phyloP scores from a whole-genome alignment of 768 basidiomycete genomes.

The Suillus bovinus region DNA sequence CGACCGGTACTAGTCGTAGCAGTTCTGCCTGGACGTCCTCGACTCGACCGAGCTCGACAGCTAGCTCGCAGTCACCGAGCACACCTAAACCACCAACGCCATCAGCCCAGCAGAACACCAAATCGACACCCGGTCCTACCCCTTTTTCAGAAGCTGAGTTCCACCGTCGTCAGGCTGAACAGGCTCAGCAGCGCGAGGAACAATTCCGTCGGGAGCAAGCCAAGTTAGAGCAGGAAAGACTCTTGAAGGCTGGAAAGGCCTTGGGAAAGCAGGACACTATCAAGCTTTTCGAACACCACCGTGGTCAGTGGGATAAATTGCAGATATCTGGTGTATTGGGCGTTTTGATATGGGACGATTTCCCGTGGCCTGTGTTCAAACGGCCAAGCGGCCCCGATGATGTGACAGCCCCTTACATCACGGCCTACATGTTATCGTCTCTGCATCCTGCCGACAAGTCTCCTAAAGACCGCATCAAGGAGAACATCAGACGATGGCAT shows the following conservation, averaged over 20 bases:
- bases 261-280: slow-evolving; percentile 58
- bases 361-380: slow-evolving; percentile 76
- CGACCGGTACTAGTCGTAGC: slow-evolving; percentile 29
- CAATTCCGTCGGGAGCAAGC: slow-evolving; percentile 70
- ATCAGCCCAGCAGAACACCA: slow-evolving; percentile 22
- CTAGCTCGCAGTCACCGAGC: slow-evolving; percentile 24
- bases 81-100: slow-evolving; percentile 29
- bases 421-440: slow-evolving; percentile 61
- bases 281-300: slow-evolving; percentile 60
- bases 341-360: slow-evolving; percentile 60
- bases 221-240: slow-evolving; percentile 47
- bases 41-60: slow-evolving; percentile 28
- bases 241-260: slow-evolving; percentile 42
- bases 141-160: slow-evolving; percentile 52
- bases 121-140: slow-evolving; percentile 21
- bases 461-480: slow-evolving; percentile 72
- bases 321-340: slow-evolving; percentile 22
- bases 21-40: slow-evolving; percentile 32
- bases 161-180: slow-evolving; percentile 63
- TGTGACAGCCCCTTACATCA: slow-evolving; percentile 54
- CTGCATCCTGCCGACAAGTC: slow-evolving; percentile 53
- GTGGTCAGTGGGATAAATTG: slow-evolving; percentile 58
- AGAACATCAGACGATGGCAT: slow-evolving; percentile 76
- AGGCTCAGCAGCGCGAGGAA: slow-evolving; percentile 65
- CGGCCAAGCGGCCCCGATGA: slow-evolving; percentile 59